These are phyloP conservation scores for Sporisorium graminicola DNA, from an alignment of 1,284 basidiomycete species.

Conservation along the genomic window DNA sequence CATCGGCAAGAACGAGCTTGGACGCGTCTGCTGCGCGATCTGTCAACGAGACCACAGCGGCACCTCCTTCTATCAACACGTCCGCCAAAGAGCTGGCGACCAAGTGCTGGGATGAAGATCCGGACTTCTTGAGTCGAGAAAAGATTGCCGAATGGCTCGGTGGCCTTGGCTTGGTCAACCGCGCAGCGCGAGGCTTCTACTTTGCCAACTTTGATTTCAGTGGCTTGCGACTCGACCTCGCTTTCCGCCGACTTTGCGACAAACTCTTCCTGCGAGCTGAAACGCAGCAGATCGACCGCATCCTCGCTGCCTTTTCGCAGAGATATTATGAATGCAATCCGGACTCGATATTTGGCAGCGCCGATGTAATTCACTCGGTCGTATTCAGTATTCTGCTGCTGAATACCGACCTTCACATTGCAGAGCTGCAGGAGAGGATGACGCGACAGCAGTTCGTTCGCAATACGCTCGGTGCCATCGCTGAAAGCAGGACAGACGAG, in stretches of 20 bases:
- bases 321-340: conserved; percentile 94
- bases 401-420: conserved; percentile 97
- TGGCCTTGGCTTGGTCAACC: conserved; percentile 82
- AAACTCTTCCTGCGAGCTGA: conserved; percentile 95
- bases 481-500: conserved; percentile 34
- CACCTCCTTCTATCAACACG: conserved; percentile 4
- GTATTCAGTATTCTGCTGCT: conserved; percentile 92
- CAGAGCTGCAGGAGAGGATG: conserved; percentile 89
- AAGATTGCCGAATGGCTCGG: conserved; percentile 97
- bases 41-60: conserved; percentile 7
- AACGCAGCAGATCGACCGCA: conserved; percentile 97
- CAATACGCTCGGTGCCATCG: conserved; percentile 87
- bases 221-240: conserved; percentile 83
- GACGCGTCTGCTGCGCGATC: conserved; percentile 12
- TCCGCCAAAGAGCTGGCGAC: conserved; percentile 75
- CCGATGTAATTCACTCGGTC: conserved; percentile 90
- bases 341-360: conserved; percentile 79
- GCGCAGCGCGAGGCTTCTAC: conserved; percentile 81
- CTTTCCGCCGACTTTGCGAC: conserved; percentile 88
- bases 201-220: conserved; percentile 91
- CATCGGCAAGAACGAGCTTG: conserved; percentile 36
- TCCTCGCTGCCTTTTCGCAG: conserved; percentile 88
- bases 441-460: conserved; percentile 91
- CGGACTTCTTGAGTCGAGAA: conserved; percentile 83
- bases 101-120: conserved; percentile 88